Conservation (phyloP, 2,329 filamentous ascomycete genomes). For the Claviceps monticola region DNA sequence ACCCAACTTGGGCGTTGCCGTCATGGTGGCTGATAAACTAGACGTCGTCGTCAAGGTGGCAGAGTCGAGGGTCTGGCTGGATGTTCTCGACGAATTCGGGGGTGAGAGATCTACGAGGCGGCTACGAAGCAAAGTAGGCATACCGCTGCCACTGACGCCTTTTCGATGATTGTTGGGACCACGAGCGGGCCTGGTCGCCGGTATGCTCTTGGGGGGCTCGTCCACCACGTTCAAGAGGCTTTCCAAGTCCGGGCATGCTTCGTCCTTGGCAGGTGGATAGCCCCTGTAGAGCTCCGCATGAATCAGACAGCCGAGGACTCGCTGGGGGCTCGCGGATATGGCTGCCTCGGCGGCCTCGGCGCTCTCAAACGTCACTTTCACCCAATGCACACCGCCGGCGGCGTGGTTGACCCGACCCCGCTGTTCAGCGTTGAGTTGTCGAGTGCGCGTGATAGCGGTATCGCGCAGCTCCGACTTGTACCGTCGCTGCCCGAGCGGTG, state of each 20-base stretch:
- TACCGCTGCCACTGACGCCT: slow-evolving; percentile 12
- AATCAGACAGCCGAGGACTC: slow-evolving; percentile 55
- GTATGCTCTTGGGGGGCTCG: slow-evolving; percentile 23
- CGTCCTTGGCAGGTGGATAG: slow-evolving; percentile 48
- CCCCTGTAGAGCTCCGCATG: slow-evolving; percentile 58
- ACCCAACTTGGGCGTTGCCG: slow-evolving; percentile 18
- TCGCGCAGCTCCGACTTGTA: slow-evolving; percentile 65
- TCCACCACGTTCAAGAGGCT: slow-evolving; percentile 20
- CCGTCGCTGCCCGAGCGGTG: slow-evolving; percentile 54
- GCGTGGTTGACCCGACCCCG: slow-evolving; percentile 68
- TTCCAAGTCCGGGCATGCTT: slow-evolving; percentile 42
- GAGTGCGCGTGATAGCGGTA: slow-evolving; percentile 52
- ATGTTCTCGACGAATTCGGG: slow-evolving; percentile 29
- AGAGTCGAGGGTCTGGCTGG: slow-evolving; percentile 44
- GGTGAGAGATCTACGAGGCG: slow-evolving; percentile 27
- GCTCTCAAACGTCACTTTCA: slow-evolving; percentile 72
- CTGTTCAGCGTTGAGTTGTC: slow-evolving; percentile 55
- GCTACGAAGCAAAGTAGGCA: slow-evolving; percentile 23
- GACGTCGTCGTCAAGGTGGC: slow-evolving; percentile 33
- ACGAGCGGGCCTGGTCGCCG: slow-evolving; percentile 15
- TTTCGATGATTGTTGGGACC: slow-evolving; percentile 10
- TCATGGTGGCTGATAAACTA: slow-evolving; percentile 30
- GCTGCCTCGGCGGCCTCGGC: slow-evolving; percentile 57
- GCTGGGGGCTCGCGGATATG: slow-evolving; percentile 55
- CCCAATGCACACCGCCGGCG: slow-evolving; percentile 80